Percentiles rank a stretch among this genome's conserved stretches.
Evolutionary conservation across 2,329 filamentous ascomycete species (phyloP).

Genomic region (Alternaria arborescens): DNA sequence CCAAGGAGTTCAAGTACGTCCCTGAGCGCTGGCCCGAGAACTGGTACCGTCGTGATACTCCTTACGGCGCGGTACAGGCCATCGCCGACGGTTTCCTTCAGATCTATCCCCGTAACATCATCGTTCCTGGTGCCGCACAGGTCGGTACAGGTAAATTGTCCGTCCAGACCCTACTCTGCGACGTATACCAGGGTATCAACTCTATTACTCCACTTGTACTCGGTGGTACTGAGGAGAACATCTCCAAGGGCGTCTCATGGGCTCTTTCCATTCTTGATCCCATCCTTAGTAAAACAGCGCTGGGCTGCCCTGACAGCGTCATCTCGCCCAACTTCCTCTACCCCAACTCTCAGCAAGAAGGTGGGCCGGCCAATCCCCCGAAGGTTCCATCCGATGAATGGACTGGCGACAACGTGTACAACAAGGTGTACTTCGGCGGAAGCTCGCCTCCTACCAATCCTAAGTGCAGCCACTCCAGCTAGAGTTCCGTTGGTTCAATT

Average conservation of each 20-base stretch:
- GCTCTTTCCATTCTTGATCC: no score
- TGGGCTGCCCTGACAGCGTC: no score
- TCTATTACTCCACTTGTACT: constrained; percentile 47
- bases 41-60: constrained; percentile 54
- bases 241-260: no score
- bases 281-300: no score
- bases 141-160: constrained; percentile 46
- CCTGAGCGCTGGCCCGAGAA: constrained; percentile 63
- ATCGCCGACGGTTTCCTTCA: constrained; percentile 42
- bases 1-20: constrained; percentile 58
- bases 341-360: constrained; percentile 14
- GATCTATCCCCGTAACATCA: constrained; percentile 48
- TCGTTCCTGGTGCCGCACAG: constrained; percentile 39
- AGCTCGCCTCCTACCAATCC: constrained; percentile 7
- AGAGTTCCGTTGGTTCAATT: not conserved
- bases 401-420: constrained; percentile 49
- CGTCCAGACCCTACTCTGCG: constrained; percentile 43
- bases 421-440: constrained; percentile 44
- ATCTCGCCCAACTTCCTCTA: no score
- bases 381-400: constrained; percentile 31
- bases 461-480: no score
- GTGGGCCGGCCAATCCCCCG: constrained; percentile 42
- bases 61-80: no score
- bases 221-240: constrained; percentile 12
- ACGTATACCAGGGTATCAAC: constrained; percentile 48